Percentiles rank a stretch among this genome's conserved stretches.
phyloP scores from a whole-genome alignment of 1,284 basidiomycete species.

The Boletellus deceptivus region DNA sequence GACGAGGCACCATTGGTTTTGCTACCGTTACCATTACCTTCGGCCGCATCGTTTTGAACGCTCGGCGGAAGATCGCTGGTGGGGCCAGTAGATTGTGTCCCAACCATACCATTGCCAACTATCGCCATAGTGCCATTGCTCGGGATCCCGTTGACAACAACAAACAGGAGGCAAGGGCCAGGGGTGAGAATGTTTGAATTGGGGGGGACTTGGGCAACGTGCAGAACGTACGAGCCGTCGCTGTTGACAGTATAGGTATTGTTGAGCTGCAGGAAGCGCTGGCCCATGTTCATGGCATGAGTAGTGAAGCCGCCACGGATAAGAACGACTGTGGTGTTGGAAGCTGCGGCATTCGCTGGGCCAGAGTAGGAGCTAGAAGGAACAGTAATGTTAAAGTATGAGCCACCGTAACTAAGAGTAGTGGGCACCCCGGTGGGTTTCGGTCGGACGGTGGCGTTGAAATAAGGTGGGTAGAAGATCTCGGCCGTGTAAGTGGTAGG shows the following conservation, averaged over 20 bases:
- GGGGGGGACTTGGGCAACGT: conserved; percentile 77
- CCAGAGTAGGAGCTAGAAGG: conserved; percentile 65
- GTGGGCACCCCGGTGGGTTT: conserved; percentile 68
- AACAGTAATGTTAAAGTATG: conserved; percentile 64
- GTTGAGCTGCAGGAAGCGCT: conserved; percentile 75
- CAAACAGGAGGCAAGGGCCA: conserved; percentile 81
- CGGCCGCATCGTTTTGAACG: conserved; percentile 18
- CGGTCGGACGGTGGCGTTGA: conserved; percentile 74
- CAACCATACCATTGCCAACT: conserved; percentile 79
- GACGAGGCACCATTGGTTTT: conserved; percentile 12
- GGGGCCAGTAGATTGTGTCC: conserved; percentile 53
- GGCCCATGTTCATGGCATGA: conserved; percentile 94
- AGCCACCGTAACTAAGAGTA: conserved; percentile 83
- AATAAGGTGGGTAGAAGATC: conserved; percentile 85
- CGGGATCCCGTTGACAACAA: conserved; percentile 81
- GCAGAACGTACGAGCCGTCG: conserved; percentile 72
- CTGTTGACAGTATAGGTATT: conserved; percentile 78
- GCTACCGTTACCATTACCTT: conserved; percentile 16
- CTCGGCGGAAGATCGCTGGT: conserved; percentile 51
- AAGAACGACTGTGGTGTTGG: conserved; percentile 78
- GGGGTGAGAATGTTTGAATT: conserved; percentile 85
- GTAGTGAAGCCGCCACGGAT: conserved; percentile 91
- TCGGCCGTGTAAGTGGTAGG: conserved; percentile 88
- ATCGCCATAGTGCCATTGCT: conserved; percentile 74
- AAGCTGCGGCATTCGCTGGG: conserved; percentile 65